A percentile compares a stretch with the other conserved stretches of the same genome.
Conservation (phyloP, 805 yeast species). For the Zygotorulaspora chibaensis region DNA sequence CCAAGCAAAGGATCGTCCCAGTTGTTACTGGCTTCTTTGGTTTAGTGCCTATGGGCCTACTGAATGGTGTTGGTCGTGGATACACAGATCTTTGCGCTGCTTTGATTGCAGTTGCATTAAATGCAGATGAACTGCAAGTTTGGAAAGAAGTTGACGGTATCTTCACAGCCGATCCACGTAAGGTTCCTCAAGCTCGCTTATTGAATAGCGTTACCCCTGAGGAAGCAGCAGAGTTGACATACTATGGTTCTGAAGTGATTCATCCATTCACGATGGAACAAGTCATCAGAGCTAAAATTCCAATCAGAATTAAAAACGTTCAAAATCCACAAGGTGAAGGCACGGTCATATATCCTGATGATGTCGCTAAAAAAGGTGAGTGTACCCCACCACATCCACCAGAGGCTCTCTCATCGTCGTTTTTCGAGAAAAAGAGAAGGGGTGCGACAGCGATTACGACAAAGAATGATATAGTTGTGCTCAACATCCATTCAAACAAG, state of each 20-base stretch:
- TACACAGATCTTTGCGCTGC: constrained; percentile 98
- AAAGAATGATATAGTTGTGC: constrained; percentile 84
- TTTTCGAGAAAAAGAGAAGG: constrained; percentile 47
- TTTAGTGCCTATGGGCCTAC: constrained; percentile 88
- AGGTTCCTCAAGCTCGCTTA: constrained; percentile 84
- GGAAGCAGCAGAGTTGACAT: constrained; percentile 97
- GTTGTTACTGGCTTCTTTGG: constrained; percentile 97
- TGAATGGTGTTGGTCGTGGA: constrained; percentile 94
- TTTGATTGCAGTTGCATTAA: constrained; percentile 84
- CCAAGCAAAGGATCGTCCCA: constrained; percentile 53
- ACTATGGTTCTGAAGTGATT: constrained; percentile 96
- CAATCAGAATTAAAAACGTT: constrained; percentile 94
- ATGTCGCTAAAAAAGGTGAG: constrained; percentile 79
- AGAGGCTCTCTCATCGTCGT: constrained; percentile 48
- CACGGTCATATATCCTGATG: constrained; percentile 90
- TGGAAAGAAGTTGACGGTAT: constrained; percentile 99
- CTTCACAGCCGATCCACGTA: constrained; percentile 97
- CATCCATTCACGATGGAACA: constrained; percentile 99
- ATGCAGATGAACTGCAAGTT: constrained; percentile 91
- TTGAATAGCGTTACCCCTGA: constrained; percentile 91
- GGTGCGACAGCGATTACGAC: constrained; percentile 96
- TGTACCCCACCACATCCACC: constrained; percentile 96
- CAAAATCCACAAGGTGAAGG: constrained; percentile 91
- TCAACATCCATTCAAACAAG: constrained; percentile 90
- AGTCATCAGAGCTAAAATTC: constrained; percentile 91